These are phyloP conservation scores for Pichia exigua DNA, from an alignment of 805 yeast genomes.

Conservation along the genomic window DNA sequence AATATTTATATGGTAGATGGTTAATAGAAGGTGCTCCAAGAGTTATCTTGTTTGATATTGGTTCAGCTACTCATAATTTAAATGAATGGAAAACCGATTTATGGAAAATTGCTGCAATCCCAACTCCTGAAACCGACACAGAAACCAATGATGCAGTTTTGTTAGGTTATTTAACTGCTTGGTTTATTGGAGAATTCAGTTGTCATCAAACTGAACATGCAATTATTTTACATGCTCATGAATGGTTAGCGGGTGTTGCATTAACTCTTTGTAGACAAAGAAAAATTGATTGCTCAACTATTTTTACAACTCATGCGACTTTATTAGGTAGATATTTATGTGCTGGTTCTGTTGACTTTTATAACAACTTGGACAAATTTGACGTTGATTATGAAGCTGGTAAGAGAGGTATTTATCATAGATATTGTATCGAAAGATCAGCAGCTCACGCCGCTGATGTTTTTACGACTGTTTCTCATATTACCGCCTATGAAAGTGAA, in stretches of 20 bases:
- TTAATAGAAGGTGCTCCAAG: conserved; percentile 96
- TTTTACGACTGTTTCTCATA: conserved; percentile 94
- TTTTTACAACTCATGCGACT: conserved; percentile 97
- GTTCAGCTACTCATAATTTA: conserved; percentile 59
- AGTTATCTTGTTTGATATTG: conserved; percentile 79
- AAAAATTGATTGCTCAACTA: conserved; percentile 86
- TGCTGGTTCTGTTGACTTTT: conserved; percentile 94
- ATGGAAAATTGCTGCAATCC: conserved; percentile 88
- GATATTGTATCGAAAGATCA: conserved; percentile 94
- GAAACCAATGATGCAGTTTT: conserved; percentile 92
- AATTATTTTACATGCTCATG: conserved; percentile 90
- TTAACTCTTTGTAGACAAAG: conserved; percentile 88
- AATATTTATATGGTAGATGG: conserved; percentile 90
- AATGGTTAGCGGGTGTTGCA: conserved; percentile 97
- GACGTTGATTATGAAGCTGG: conserved; percentile 99
- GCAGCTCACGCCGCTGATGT: conserved; percentile 96
- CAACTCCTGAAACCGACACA: conserved; percentile 80
- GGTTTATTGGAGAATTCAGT: conserved; percentile 96
- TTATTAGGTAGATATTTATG: conserved; percentile 89
- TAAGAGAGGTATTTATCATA: conserved; percentile 91
- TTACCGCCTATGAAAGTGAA: conserved; percentile 94
- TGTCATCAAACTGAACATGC: conserved; percentile 79
- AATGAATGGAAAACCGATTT: conserved; percentile 93
- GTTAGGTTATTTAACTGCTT: conserved; percentile 87
- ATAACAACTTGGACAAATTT: conserved; percentile 77